Base-by-base conservation (phyloP, 805 yeast species). In the Metschnikowia henanensis region DNA sequence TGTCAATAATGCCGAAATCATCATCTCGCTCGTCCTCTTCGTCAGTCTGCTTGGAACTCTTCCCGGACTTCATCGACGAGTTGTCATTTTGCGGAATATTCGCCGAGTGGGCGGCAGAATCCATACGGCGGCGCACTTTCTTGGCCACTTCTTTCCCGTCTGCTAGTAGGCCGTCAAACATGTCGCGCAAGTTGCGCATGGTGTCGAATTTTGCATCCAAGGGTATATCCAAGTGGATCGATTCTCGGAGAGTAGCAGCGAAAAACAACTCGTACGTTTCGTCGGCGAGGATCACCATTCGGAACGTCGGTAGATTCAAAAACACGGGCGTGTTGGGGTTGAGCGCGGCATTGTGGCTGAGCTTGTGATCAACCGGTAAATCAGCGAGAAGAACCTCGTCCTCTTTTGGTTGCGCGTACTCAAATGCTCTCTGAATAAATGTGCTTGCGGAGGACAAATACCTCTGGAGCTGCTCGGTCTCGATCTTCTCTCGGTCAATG, bases 231-330 rank as follows among this genome's bases (percentile, higher is more conserved):
- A 87, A 72, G 58, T 86, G 88, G 39, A 87, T 75, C 0, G 92
- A 77, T n/a, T 72, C 62, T 43, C 85, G 75, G 26, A 89, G 68
- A 0, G 90, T 84, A 20, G 73, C 69, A 12, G 87, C 74, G 66
- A 94, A 94, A 49, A 92, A 80, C 31, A 85, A 70, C 62, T 94
- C 98, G 53, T 89, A 85, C 0, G 97, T 87, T 57, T 90, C 98
- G 61, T 91, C 97, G 0, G 98, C 97, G 5, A 92, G 70, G 5
- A 94, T 69, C 1, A 94, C 95, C 99, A 92, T 92, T 49, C 98
- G 72, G 67, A 92, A 92, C 0, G 96, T 90, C 0, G 98, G 88
- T 15, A 89, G 68, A 41, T 85, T 87, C 40, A 91, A 74, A 45
- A 69, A 80, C 8, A 84, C 80, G 1, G 96, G 95, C 25, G 83